phyloP scores from a whole-genome alignment of 192 early-diverging fungal species.

The Podila epicladia region DNA sequence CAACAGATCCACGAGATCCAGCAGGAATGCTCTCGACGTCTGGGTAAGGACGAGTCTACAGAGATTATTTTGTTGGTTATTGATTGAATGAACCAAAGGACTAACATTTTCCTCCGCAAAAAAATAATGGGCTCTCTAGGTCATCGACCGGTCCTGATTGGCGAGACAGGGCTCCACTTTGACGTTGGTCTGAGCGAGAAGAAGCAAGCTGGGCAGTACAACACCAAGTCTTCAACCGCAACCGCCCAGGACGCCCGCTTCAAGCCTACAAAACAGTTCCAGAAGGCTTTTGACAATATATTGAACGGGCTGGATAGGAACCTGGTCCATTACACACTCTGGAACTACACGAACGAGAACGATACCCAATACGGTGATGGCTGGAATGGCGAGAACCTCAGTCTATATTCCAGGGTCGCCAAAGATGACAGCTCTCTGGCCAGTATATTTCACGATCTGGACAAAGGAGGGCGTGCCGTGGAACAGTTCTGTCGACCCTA shows the following conservation, averaged over 20 bases:
- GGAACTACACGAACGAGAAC: slow-evolving; percentile 65
- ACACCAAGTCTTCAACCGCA: background rate
- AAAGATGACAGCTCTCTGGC: background rate
- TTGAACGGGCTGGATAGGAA: slow-evolving; percentile 56
- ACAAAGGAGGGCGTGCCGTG: slow-evolving; percentile 33
- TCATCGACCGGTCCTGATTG: slow-evolving; percentile 29
- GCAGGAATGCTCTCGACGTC: slow-evolving; percentile 28
- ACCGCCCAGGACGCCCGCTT: background rate
- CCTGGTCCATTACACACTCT: slow-evolving; percentile 57
- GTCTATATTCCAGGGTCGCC: slow-evolving; percentile 29
- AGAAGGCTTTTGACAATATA: slow-evolving; percentile 61
- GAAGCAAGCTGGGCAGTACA: slow-evolving; percentile 8
- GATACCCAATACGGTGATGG: slow-evolving; percentile 56
- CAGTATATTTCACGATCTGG: background rate
- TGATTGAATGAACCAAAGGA: too few species aligned
- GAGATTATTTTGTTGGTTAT: background rate
- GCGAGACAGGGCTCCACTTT: slow-evolving; percentile 44
- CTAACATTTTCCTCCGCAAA: background rate
- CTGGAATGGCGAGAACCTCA: slow-evolving; percentile 67
- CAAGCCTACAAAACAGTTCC: slow-evolving; percentile 31
- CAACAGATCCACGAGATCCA: slow-evolving; percentile 31
- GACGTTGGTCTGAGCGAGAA: slow-evolving; percentile 30
- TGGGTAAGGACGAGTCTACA: slow-evolving; percentile 10
- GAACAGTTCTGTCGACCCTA: slow-evolving; percentile 49
- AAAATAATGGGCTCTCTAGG: slow-evolving; percentile 6